Evolutionary conservation across 352 stramenopile species (phyloP), one percentile per base, ranked within the genome.

Genomic region (Phytophthora pini): DNA sequence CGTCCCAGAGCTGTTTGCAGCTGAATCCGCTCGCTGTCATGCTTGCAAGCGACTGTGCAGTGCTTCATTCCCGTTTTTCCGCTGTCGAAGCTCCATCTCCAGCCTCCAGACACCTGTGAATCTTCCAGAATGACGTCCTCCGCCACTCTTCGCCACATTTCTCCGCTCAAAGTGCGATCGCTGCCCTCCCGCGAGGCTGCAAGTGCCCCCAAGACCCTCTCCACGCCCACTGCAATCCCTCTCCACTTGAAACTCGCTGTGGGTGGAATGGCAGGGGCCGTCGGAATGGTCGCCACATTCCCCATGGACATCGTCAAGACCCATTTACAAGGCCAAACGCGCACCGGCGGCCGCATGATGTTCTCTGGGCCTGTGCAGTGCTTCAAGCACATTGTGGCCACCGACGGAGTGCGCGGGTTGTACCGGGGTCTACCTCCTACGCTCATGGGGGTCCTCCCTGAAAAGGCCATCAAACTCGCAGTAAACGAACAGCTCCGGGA

Each of bases 301-400:
- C 92, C 93, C 41, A 88, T 98, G 56, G 93, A 98, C 78, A 88
- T 98, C 49, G 82, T 97, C 65, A 98, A 98, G 79, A 98, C 93
- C 12, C 82, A 95, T 22, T 73, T 98, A 65, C 93, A 98, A 73
- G 93, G 82, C 44, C 79, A 88, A 56, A 86, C 75, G 36, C 67
- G 70, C 34, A 68, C 68, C 3, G 63, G 75, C 10, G 77, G 65
- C 1, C 47, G 56, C 6, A 51, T 85, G 60, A 56, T 77, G 34
- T 93, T 90, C 70, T 80, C 50, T 2, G 86, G 87, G 1, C 84
- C 89, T 38, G 32, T 89, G 26, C 80, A 90, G 20, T 89, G 76
- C 65, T 88, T 93, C 62, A 72, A 72, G 34, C 81, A 87, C 47
- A 93, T 96, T 34, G 32, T 94, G 15, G 80, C 69, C 40, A 84